phyloP scores from a whole-genome alignment of 2,329 filamentous ascomycete species.

The Paraconiothyrium sp. region DNA sequence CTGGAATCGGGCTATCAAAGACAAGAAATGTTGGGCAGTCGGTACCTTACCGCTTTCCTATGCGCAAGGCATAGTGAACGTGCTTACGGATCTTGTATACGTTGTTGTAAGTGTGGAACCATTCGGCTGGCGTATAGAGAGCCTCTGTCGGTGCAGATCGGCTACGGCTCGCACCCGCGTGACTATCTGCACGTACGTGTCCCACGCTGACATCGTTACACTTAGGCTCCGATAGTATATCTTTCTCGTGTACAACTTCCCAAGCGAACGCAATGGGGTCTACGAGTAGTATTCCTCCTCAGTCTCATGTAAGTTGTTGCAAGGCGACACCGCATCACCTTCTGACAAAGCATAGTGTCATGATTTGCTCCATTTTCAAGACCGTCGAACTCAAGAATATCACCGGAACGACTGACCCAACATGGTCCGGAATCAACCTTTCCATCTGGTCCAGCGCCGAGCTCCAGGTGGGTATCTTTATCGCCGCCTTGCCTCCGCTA shows the following conservation, averaged over 20 bases:
- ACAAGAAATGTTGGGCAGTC: constrained; percentile 34
- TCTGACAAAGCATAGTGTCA: constrained; percentile 28
- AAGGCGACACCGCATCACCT: background rate
- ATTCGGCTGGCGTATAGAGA: too few relatives aligned
- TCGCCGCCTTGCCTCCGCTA: constrained; percentile 28
- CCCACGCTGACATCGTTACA: constrained; percentile 43
- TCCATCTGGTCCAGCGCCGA: constrained; percentile 39
- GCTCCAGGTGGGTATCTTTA: constrained; percentile 21
- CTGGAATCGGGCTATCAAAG: constrained; percentile 35
- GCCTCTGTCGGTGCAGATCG: too few relatives aligned
- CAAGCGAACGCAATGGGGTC: constrained; percentile 38
- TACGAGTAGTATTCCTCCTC: constrained; percentile 40
- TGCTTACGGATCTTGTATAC: constrained; percentile 41
- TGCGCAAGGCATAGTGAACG: constrained; percentile 38
- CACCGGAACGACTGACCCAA: constrained; percentile 33
- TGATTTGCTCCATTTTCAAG: constrained; percentile 42
- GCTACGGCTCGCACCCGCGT: too few relatives aligned
- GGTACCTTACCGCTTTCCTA: constrained; percentile 34
- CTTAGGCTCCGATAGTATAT: constrained; percentile 40
- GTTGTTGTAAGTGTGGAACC: constrained; percentile 26
- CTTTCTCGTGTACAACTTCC: constrained; percentile 35
- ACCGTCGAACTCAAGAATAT: constrained; percentile 35
- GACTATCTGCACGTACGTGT: too few relatives aligned
- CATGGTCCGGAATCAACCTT: constrained; percentile 37
- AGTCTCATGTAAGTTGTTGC: constrained; percentile 36